Base-by-base conservation (phyloP, 306 rosid species). In the Malus domestica region DNA sequence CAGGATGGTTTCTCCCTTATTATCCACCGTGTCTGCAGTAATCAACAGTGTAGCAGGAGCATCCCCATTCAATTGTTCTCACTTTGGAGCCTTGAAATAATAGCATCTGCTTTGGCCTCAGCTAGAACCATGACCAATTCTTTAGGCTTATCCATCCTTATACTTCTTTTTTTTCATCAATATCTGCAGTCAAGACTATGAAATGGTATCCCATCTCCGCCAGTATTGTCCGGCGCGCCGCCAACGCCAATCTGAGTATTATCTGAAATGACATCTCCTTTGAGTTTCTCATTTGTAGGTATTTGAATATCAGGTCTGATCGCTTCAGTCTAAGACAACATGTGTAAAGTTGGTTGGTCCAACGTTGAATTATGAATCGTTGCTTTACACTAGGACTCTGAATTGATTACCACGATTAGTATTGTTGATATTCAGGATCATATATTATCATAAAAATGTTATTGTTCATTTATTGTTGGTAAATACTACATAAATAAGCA, bases 91-190 rank as follows among this genome's bases (percentile, higher is more conserved):
- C 79, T 88, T 78, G 91, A 83, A 69, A 90, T 73, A 67, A 92
- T 88, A 77, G 93, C 96, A 88, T 92, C 96, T 79, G 97, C 97
- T 97, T 95, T 95, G 25, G 97, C 97, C 84, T 90, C 93, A 64
- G 97, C 29, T 25, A 25, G 27, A 29, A 87, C 85, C 83, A 90
- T 70, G 4, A 90, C 92, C 93, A 92, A 80, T 51, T 92, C 96
- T 83, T 92, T 90, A 16, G 96, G 93, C 77, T 82, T 89, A 70
- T 90, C 90, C 86, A 76, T 89, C 85, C 98, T 81, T 71, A 89
- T 82, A 76, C 85, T 84, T 23, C 25, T 23, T 23, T 89, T 86
- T 92, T 32, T 32, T 32, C 97, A 79, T 92, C 97, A 75, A 92
- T 92, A 45, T 92, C 97, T 79, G 98, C 97, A 72, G 87, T 85